Percentiles rank a stretch among this genome's conserved stretches.
Conservation (phyloP, 257 asterid species). For the Parsonsia alboflavescens region DNA sequence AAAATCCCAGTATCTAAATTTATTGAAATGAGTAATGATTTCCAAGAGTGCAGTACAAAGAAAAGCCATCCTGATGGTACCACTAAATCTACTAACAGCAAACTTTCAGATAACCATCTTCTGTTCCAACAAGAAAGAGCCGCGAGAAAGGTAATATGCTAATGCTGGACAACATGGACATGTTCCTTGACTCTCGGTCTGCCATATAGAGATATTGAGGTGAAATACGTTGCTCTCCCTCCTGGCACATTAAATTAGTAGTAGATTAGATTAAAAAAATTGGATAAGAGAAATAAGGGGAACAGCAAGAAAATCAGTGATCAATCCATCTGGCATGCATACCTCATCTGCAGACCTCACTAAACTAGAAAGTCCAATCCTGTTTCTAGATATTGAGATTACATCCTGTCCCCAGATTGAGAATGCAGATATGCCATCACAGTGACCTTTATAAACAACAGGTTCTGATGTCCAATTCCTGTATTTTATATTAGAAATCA, state of each 20-base stretch:
- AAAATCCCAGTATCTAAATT: not conserved
- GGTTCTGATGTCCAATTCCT: slow-evolving; percentile 78
- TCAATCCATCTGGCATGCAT: slow-evolving; percentile 14
- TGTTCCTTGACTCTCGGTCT: slow-evolving; percentile 74
- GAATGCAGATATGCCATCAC: slow-evolving; percentile 77
- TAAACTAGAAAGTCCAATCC: slow-evolving; percentile 73
- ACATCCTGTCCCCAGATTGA: slow-evolving; percentile 91
- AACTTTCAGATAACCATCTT: slow-evolving; percentile 74
- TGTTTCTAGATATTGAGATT: slow-evolving; percentile 73
- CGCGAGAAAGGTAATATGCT: slow-evolving; percentile 72
- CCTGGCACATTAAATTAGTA: slow-evolving; percentile 38
- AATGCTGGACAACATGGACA: slow-evolving; percentile 67
- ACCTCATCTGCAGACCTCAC: slow-evolving; percentile 63
- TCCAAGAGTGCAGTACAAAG: not conserved
- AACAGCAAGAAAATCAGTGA: not conserved
- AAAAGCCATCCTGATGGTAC: not conserved
- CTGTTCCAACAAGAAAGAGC: slow-evolving; percentile 90
- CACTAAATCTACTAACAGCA: slow-evolving; percentile 41
- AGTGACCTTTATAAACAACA: slow-evolving; percentile 60
- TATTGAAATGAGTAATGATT: not conserved
- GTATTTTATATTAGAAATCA: slow-evolving; percentile 20
- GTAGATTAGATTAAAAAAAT: not conserved
- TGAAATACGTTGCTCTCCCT: slow-evolving; percentile 45
- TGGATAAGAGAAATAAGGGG: not conserved
- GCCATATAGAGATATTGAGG: slow-evolving; percentile 78